Evolutionary conservation across 352 stramenopile species (phyloP), one percentile per base, ranked within the genome.

Genomic region (Pythium biforme): DNA sequence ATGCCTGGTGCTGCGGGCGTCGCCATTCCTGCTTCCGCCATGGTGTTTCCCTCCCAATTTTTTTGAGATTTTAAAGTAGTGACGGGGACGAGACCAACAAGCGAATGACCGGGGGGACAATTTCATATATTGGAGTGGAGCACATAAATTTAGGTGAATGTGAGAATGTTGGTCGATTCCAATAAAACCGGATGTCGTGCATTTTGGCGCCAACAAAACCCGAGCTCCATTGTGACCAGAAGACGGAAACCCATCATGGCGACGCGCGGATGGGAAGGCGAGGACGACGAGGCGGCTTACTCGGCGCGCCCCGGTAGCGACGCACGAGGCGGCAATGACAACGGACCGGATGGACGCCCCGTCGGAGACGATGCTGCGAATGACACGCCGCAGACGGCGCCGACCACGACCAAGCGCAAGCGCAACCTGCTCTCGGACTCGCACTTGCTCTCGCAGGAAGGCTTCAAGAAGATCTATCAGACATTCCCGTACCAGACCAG

Each of bases 401-500:
- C 59, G 55, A 66, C 3, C 34, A 50, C 52, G 40, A 55, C 52
- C 39, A 64, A 62, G 58, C 66, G 69, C 55, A 83, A 79, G 51
- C 77, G 83, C 15, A 83, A 85, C 20, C 55, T 85, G 40, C 58
- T 94, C 37, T 76, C 67, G n/a, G 85, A 94, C 54, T 80, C 73
- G 55, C 75, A 89, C 22, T 56, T 94, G 57, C 66, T 90, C 29
- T 86, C 77, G 0, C 64, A 69, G 22, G 73, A 90, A 51, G 85
- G 85, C 0, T 74, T 94, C 27, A 76, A 80, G 60, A 87, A 88
- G 67, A 74, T 94, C 49, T 79, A 88, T 37, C 66, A 72, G 26
- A 89, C 74, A 31, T 94, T 94, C 49, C 77, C 85, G 23, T 88
- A 83, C 54, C 82, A 90, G 64, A 74, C 88, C 12, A 79, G 67